Conservation (phyloP, 2,329 filamentous ascomycete species). For the Akanthomyces dipterigenus region DNA sequence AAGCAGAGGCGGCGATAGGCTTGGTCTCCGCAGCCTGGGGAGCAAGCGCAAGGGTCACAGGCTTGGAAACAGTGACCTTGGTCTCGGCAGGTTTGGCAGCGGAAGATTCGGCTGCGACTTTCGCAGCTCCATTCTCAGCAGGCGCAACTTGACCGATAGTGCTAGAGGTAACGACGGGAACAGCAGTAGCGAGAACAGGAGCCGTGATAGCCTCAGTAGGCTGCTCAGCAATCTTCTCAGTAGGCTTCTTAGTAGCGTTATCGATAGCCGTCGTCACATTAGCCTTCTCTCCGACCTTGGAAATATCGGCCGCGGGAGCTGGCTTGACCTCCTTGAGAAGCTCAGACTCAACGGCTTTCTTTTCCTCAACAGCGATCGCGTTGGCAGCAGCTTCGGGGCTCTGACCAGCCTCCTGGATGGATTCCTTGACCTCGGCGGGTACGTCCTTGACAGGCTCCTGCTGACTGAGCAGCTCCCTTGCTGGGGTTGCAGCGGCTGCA, state of each 20-base stretch:
- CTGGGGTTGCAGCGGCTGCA: slow-evolving; percentile 17
- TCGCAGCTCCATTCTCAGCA: neutral
- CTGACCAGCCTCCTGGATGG: slow-evolving; percentile 49
- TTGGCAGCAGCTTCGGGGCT: slow-evolving; percentile 66
- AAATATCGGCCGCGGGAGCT: slow-evolving; percentile 23
- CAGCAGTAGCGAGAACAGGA: slow-evolving; percentile 13
- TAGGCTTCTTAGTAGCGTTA: neutral
- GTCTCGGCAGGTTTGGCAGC: slow-evolving; percentile 12
- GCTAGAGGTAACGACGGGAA: slow-evolving; percentile 16
- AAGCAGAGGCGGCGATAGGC: slow-evolving; percentile 6
- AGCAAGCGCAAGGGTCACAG: slow-evolving; percentile 10
- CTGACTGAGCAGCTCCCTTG: slow-evolving; percentile 18
- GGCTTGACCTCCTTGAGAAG: slow-evolving; percentile 58
- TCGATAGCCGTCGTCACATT: slow-evolving; percentile 12
- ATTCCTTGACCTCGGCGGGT: slow-evolving; percentile 50
- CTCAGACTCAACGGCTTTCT: slow-evolving; percentile 68
- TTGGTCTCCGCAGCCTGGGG: slow-evolving; percentile 15
- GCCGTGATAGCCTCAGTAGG: slow-evolving; percentile 12
- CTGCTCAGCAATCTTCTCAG: slow-evolving; percentile 10
- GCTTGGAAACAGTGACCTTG: slow-evolving; percentile 15
- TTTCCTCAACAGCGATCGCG: slow-evolving; percentile 63
- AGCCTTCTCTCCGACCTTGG: slow-evolving; percentile 13
- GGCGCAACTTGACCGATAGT: neutral
- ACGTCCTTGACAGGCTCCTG: slow-evolving; percentile 43
- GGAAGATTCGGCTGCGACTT: slow-evolving; percentile 14